A percentile compares a stretch with the other conserved stretches of the same genome.
These are phyloP conservation scores for Phytophthora fragariae DNA, from an alignment of 352 stramenopile species.

Conservation along the genomic window DNA sequence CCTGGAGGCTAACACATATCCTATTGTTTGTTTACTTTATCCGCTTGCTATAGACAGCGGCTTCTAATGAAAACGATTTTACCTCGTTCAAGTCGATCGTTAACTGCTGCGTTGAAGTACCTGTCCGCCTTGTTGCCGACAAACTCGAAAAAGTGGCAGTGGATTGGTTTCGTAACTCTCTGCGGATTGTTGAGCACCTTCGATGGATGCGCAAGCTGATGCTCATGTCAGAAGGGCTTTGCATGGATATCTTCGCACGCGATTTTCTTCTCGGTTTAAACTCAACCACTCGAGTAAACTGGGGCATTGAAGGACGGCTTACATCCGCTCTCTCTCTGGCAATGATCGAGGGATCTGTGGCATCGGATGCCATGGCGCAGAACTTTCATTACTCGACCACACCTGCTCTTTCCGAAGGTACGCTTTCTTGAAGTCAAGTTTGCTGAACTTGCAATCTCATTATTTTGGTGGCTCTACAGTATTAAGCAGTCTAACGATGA, in stretches of 20 bases:
- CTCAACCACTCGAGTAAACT: slow-evolving; percentile 55
- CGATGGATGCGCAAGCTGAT: slow-evolving; percentile 69
- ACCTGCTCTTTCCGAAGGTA: slow-evolving; percentile 52
- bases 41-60: slow-evolving; percentile 18
- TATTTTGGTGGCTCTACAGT: slow-evolving; percentile 26
- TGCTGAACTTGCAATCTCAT: not conserved
- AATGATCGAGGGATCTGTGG: slow-evolving; percentile 61
- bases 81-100: slow-evolving; percentile 58
- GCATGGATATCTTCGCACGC: slow-evolving; percentile 74
- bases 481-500: slow-evolving; percentile 47
- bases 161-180: slow-evolving; percentile 47
- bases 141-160: slow-evolving; percentile 60
- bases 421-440: slow-evolving; percentile 2
- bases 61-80: slow-evolving; percentile 22
- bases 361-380: slow-evolving; percentile 27
- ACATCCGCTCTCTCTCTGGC: slow-evolving; percentile 60
- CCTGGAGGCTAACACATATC: not conserved
- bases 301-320: slow-evolving; percentile 53
- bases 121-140: slow-evolving; percentile 46
- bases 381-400: slow-evolving; percentile 61
- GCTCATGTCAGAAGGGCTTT: slow-evolving; percentile 79
- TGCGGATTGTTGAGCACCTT: slow-evolving; percentile 59
- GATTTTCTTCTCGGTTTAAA: slow-evolving; percentile 59
- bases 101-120: slow-evolving; percentile 47
- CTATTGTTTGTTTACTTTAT: not conserved